Percentiles rank a stretch among this genome's conserved stretches.
Evolutionary conservation across 2,329 filamentous ascomycete species (phyloP).

Genomic region (Monilinia fructicola): DNA sequence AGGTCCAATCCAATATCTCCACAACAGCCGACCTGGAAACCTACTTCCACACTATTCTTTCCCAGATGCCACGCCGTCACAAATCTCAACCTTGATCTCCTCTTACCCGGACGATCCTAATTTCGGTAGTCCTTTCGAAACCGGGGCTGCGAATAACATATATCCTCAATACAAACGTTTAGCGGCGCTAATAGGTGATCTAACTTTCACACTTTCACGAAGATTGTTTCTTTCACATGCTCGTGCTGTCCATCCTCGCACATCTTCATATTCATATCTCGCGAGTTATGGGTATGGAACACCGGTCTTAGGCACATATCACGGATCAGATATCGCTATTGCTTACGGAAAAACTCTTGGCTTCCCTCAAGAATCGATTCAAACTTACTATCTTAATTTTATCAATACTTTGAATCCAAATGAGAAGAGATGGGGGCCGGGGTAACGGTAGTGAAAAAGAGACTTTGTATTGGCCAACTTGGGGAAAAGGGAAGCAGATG

Average conservation of each 20-base stretch:
- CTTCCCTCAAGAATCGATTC: constrained; percentile 50
- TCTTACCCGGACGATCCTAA: constrained; percentile 53
- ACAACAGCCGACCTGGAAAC: constrained; percentile 56
- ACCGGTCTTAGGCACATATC: constrained; percentile 72
- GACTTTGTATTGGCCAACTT: constrained; percentile 41
- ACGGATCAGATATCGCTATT: constrained; percentile 66
- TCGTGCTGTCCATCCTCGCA: constrained; percentile 49
- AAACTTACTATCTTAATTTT: constrained; percentile 72
- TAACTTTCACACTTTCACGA: constrained; percentile 70
- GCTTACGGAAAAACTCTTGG: constrained; percentile 51
- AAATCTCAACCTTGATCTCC: constrained; percentile 29
- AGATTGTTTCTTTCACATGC: constrained; percentile 59
- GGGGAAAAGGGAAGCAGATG: background rate
- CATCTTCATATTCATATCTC: constrained; percentile 73
- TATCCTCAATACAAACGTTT: constrained; percentile 77
- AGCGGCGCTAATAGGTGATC: constrained; percentile 72
- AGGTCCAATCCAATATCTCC: constrained; percentile 67
- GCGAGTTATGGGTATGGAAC: constrained; percentile 68
- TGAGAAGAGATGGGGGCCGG: constrained; percentile 44
- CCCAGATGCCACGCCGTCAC: constrained; percentile 44
- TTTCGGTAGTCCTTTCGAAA: constrained; percentile 69
- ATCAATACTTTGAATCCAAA: constrained; percentile 71
- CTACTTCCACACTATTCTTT: constrained; percentile 65
- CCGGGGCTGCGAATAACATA: constrained; percentile 63
- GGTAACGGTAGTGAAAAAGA: constrained; percentile 55